Percentiles rank a stretch among this genome's conserved stretches.
These are phyloP conservation scores for Dissoconium aciculare DNA, from an alignment of 2,329 filamentous ascomycete genomes.

Conservation along the genomic window DNA sequence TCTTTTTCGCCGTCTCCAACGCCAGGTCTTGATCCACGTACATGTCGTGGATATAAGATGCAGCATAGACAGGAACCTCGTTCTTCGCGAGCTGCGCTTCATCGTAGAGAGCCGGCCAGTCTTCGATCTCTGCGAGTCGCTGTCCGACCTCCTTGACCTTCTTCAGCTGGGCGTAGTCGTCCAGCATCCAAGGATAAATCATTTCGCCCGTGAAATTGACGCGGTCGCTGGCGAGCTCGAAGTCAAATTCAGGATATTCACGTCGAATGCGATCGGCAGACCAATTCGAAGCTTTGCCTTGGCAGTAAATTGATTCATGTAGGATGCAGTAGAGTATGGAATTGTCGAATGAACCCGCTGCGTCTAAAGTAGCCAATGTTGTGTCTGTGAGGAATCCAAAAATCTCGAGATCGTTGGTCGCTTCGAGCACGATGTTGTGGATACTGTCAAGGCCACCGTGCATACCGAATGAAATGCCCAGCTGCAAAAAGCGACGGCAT, in stretches of 20 bases:
- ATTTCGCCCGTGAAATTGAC: constrained; percentile 84
- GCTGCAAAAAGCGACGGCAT: constrained; percentile 55
- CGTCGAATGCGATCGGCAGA: constrained; percentile 52
- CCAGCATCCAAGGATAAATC: constrained; percentile 76
- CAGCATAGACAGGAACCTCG: constrained; percentile 72
- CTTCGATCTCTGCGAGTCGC: constrained; percentile 48
- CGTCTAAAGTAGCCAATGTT: constrained; percentile 54
- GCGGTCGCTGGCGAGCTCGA: constrained; percentile 33
- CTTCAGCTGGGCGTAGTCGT: constrained; percentile 62
- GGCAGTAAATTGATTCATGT: constrained; percentile 79
- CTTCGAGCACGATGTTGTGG: constrained; percentile 58
- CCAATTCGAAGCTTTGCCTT: constrained; percentile 56
- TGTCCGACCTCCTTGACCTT: constrained; percentile 54
- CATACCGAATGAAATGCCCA: constrained; percentile 64
- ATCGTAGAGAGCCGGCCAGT: constrained; percentile 70
- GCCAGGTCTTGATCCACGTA: constrained; percentile 71
- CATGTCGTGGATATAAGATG: constrained; percentile 76
- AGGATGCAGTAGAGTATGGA: constrained; percentile 72
- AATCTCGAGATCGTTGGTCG: constrained; percentile 56
- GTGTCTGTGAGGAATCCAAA: constrained; percentile 63
- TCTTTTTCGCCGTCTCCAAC: constrained; percentile 55
- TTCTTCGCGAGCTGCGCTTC: constrained; percentile 57
- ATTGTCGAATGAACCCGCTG: constrained; percentile 53
- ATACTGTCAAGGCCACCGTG: constrained; percentile 63
- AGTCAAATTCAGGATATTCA: constrained; percentile 33